Conservation (phyloP, 257 asterid species). For the Buddleja alternifolia region DNA sequence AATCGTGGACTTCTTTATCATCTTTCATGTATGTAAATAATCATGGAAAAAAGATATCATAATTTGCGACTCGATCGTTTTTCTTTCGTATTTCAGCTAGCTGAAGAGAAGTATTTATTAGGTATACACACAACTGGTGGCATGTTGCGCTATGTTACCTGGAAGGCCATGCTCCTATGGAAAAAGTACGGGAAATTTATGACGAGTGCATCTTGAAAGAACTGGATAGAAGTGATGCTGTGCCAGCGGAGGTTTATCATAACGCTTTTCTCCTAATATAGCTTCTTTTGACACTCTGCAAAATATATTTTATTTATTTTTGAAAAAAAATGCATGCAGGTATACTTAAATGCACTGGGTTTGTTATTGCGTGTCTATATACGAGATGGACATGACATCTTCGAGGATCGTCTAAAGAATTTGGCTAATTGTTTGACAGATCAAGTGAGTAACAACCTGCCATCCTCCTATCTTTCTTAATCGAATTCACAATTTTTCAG, state of each 20-base stretch:
- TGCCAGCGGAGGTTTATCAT: conserved; percentile 63
- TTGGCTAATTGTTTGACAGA: conserved; percentile 59
- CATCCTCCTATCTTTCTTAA: conserved; percentile 2
- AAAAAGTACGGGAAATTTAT: conserved; percentile 67
- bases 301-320: conserved; percentile 23
- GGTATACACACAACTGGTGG: conserved; percentile 99
- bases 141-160: conserved; percentile 90
- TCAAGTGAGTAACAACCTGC: conserved; percentile 59
- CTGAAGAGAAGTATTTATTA: conserved; percentile 43
- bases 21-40: conserved; percentile 74
- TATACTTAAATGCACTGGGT: conserved; percentile 80
- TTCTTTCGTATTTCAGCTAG: conserved; percentile 7
- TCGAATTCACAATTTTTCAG: no score
- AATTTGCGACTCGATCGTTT: conserved; percentile 10
- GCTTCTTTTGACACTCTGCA: background rate
- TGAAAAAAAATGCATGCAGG: conserved; percentile 47
- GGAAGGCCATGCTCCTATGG: conserved; percentile 79
- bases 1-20: conserved; percentile 78
- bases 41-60: background rate
- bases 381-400: conserved; percentile 55
- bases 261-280: conserved; percentile 11
- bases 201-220: conserved; percentile 81
- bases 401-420: conserved; percentile 62
- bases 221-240: conserved; percentile 73
- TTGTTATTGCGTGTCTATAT: conserved; percentile 71